Base-by-base conservation (phyloP, 1,284 basidiomycete genomes). In the Violaceomyces palustris region DNA sequence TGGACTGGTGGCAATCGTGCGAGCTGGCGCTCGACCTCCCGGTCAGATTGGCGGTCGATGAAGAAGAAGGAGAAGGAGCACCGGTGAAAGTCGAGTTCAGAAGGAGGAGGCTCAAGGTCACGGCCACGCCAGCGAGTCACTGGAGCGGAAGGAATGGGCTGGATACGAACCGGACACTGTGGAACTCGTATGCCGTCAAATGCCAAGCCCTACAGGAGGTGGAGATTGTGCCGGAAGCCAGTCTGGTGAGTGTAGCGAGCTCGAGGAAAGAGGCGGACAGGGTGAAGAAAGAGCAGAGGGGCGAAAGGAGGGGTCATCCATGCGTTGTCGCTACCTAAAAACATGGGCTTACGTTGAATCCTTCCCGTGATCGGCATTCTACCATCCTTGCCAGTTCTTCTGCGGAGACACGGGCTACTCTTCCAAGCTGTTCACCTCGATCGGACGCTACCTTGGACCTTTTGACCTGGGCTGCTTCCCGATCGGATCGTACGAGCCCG, bases 81-180 rank as follows among this genome's bases (percentile, higher is more conserved):
- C 24, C 17, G n/a, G 18, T 22, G 40, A 22, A 27, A 34, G 9
- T 8, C 8, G 8, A 33, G n/a, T n/a, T 28, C 27, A 10, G n/a
- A n/a, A 18, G 23, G 22, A n/a, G n/a, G n/a, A n/a, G n/a, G n/a
- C 34, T 67, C 21, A 43, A 56, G 9, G 33, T 67, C 23, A 56
- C 58, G 3, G 61, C 63, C 6, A 48, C 62, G 2, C 61, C 66
- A 10, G 49, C 64, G 19, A 56, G 75, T 67, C 77, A 78, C 61
- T 78, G 77, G 78, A 75, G 75, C 2, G 77, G 75, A 3, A 66
- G 78, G 6, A 74, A 74, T 7, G 74, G 74, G 0, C 53, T 75
- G 1, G 77, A 78, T 50, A 77, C 76, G 24, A 79, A 79, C 48
- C 74, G 74, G 6, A 75, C 75, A 0, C 69, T 79, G 11, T 79